Percentiles rank a stretch among this genome's conserved stretches.
Evolutionary conservation across 2,329 filamentous ascomycete genomes (phyloP).

Genomic region (Cladosporium sp.): DNA sequence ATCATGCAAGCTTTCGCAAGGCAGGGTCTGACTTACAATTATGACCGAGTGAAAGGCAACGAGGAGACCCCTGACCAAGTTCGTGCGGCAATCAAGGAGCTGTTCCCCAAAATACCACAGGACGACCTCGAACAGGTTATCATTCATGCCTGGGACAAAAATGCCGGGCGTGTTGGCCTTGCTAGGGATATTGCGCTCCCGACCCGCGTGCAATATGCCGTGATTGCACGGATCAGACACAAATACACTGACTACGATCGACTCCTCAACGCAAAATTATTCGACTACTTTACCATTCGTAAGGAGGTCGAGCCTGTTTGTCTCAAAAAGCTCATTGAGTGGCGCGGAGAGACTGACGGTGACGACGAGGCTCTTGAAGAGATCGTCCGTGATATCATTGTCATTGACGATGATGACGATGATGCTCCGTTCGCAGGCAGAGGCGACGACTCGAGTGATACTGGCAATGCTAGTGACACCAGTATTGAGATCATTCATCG

Average conservation of each 20-base stretch:
- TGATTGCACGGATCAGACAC: conserved; percentile 64
- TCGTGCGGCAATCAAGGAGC: conserved; percentile 59
- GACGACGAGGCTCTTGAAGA: conserved; percentile 56
- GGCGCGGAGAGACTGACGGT: conserved; percentile 60
- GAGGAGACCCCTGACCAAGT: conserved; percentile 50
- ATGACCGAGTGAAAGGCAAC: not conserved
- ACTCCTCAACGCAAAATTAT: conserved; percentile 52
- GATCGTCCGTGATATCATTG: conserved; percentile 64
- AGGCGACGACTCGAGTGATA: conserved; percentile 30
- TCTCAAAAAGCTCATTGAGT: conserved; percentile 60
- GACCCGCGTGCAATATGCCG: conserved; percentile 62
- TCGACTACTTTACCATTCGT: conserved; percentile 57
- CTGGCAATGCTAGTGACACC: conserved; percentile 32
- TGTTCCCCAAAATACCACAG: conserved; percentile 65
- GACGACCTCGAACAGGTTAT: conserved; percentile 60
- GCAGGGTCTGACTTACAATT: conserved; percentile 31
- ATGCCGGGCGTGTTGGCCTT: conserved; percentile 60
- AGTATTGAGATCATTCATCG: conserved; percentile 35
- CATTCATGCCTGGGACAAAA: conserved; percentile 62
- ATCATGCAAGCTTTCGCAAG: conserved; percentile 42
- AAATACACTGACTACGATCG: conserved; percentile 64
- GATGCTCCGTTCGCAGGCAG: conserved; percentile 37
- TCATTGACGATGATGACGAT: conserved; percentile 65
- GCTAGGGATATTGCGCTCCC: conserved; percentile 56
- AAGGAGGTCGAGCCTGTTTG: conserved; percentile 57